Evolutionary conservation across 495 filamentous ascomycete genomes (phyloP).

Genomic region (Entonaema liquescens): DNA sequence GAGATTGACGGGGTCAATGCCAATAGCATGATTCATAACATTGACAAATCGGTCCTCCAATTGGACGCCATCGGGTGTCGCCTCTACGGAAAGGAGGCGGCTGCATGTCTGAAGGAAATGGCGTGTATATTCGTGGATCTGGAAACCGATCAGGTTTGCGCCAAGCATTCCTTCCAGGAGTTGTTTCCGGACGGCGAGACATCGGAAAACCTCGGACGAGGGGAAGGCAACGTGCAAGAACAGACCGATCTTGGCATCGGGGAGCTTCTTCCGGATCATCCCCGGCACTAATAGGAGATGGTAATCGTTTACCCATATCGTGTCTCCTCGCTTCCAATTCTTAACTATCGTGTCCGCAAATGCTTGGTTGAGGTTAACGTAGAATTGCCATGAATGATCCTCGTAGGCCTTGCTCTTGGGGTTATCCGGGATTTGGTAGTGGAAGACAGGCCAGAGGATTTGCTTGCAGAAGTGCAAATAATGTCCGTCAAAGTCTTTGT

Average conservation of each 20-base stretch:
- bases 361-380: conserved; percentile 86
- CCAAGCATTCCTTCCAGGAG: conserved; percentile 90
- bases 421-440: conserved; percentile 95
- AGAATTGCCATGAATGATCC: conserved; percentile 95
- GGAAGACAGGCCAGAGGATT: conserved; percentile 90
- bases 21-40: conserved; percentile 76
- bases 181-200: conserved; percentile 82
- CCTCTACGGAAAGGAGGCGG: conserved; percentile 83
- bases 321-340: conserved; percentile 90
- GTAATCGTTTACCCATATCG: conserved; percentile 95
- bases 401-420: conserved; percentile 97
- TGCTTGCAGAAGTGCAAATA: conserved; percentile 94
- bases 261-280: conserved; percentile 86
- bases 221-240: conserved; percentile 95
- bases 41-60: conserved; percentile 94
- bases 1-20: conserved; percentile 83
- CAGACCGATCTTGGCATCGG: conserved; percentile 92
- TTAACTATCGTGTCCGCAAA: conserved; percentile 89
- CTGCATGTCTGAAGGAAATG: conserved; percentile 96
- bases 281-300: conserved; percentile 89
- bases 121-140: conserved; percentile 88
- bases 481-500: conserved; percentile 90
- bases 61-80: conserved; percentile 84
- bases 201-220: conserved; percentile 93
- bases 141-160: conserved; percentile 89